A percentile compares a stretch with the other conserved stretches of the same genome.
Evolutionary conservation across 768 basidiomycete genomes (phyloP).

Genomic region (Leccinum obscurum): DNA sequence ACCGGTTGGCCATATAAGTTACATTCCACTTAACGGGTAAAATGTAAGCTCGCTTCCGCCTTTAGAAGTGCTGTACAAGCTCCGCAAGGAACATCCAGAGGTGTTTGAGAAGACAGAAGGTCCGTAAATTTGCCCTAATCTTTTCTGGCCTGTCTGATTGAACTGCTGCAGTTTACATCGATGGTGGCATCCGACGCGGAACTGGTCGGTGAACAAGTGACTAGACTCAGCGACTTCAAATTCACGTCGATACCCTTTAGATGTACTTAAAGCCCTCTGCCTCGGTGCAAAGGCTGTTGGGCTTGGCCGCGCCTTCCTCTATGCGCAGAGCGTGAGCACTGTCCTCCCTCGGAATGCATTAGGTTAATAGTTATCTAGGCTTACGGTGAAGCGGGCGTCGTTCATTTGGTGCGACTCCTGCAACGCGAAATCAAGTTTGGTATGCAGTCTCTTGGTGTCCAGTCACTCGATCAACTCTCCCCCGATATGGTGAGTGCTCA

Average conservation of each 20-base stretch:
- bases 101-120: slow-evolving; percentile 74
- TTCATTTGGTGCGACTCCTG: slow-evolving; percentile 64
- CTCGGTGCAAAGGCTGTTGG: slow-evolving; percentile 88
- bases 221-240: neutral
- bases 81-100: slow-evolving; percentile 73
- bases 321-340: slow-evolving; percentile 71
- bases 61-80: slow-evolving; percentile 72
- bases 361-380: slow-evolving; percentile 45
- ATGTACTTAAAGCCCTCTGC: slow-evolving; percentile 88
- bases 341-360: neutral
- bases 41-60: slow-evolving; percentile 65
- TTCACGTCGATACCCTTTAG: slow-evolving; percentile 34
- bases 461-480: slow-evolving; percentile 59
- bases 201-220: slow-evolving; percentile 50
- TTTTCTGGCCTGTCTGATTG: slow-evolving; percentile 5
- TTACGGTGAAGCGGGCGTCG: slow-evolving; percentile 71
- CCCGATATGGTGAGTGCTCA: slow-evolving; percentile 66
- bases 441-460: slow-evolving; percentile 77
- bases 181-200: slow-evolving; percentile 74
- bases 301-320: slow-evolving; percentile 82
- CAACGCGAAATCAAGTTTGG: slow-evolving; percentile 74
- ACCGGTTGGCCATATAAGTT: neutral
- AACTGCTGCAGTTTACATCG: slow-evolving; percentile 68
- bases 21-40: slow-evolving; percentile 14
- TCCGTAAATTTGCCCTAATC: slow-evolving; percentile 17